Conservation (phyloP, 2,329 filamentous ascomycete species). For the Fonsecaea pugnacius region DNA sequence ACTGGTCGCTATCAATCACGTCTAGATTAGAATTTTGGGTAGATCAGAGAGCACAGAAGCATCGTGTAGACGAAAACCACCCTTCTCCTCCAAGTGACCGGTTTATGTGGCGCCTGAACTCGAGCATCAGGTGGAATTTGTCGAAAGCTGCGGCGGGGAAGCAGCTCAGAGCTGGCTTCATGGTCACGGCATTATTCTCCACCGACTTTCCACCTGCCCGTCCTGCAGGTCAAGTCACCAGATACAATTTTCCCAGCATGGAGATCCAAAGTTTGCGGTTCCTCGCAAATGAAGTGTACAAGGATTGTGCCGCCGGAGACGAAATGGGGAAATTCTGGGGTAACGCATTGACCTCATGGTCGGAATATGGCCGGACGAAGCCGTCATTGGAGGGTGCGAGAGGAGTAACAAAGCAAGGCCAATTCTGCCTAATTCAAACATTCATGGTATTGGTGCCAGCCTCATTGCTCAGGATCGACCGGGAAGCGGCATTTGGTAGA, state of each 20-base stretch:
- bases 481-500: constrained; percentile 7
- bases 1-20: not conserved
- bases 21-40: not conserved
- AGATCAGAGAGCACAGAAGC: not conserved
- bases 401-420: not conserved
- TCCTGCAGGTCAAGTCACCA: constrained; percentile 8
- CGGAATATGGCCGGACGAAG: constrained; percentile 14
- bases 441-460: constrained; percentile 4
- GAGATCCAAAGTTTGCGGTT: constrained; percentile 1
- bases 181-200: not conserved
- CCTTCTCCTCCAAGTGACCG: not conserved
- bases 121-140: not conserved
- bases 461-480: constrained; percentile 1
- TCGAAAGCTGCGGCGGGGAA: constrained; percentile 9
- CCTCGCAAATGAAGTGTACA: not conserved
- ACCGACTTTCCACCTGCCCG: constrained; percentile 9
- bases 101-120: not conserved
- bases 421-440: constrained; percentile 15
- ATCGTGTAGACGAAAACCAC: not conserved
- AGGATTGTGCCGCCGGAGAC: not conserved
- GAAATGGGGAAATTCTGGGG: constrained; percentile 18
- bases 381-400: constrained; percentile 5
- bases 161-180: constrained; percentile 7
- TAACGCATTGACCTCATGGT: constrained; percentile 1
- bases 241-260: not conserved